Evolutionary conservation across 176 grass and related monocot species (phyloP), one percentile per base, ranked within the genome.

Genomic region (Avena atlantica): DNA sequence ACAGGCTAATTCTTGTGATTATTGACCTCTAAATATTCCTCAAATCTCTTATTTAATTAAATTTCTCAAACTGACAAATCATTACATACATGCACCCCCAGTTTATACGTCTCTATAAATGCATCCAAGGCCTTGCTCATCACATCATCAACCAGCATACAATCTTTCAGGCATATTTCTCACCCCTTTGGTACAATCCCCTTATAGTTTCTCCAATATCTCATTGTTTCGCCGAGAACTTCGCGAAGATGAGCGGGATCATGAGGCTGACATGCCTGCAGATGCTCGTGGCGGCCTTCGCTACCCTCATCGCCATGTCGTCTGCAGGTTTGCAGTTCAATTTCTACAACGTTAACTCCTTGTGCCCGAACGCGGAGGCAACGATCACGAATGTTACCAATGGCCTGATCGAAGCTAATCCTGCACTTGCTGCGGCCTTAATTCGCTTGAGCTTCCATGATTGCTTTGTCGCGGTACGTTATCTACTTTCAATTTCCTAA

Each of bases 391-490:
- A 84, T 63, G 14, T 57, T 0, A 87, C 87, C 51, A 5, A 84
- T 5, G 56, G 25, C 16, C 24, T 81, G 57, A 63, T 81, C 61
- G 17, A 77, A 0, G 49, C 12, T 3, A 89, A 93, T n/a, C 82
- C 64, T 17, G 68, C 72, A 6, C 44, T 63, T 8, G 48, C 88
- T 1, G 56, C 91, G 0, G 82, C 81, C 20, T 56, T 93, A 2
- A 60, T 93, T 56, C 91, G 91, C 24, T 19, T 93, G 10, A 37
- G 45, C 21, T 93, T 93, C 72, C 91, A 93, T 12, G 88, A 93
- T 15, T 93, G 91, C 74, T 93, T 93, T 70, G 78, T 88, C n/a
- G 58, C 59, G 78, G 88, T 93, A 85, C 8, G 57, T 60, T 7
- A 57, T 27, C 4, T 12, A 48, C 40, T 65, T 64, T 16, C 17